Conservation (phyloP, 2,329 filamentous ascomycete species). For the Fusarium cyanostomum region DNA sequence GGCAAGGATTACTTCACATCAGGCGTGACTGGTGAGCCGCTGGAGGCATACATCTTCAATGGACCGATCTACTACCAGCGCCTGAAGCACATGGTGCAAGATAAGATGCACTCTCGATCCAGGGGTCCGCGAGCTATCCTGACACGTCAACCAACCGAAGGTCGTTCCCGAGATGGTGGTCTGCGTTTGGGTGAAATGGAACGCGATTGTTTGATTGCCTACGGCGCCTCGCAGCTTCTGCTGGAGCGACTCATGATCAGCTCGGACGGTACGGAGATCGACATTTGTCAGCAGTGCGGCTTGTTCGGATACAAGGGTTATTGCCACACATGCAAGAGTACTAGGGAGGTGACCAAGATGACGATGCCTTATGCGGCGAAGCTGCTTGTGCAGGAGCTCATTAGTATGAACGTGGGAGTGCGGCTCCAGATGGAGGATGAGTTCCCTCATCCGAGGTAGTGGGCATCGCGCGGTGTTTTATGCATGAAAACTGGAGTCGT, state of each 20-base stretch:
- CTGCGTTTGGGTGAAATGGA: constrained; percentile 98
- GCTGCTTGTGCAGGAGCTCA: constrained; percentile 91
- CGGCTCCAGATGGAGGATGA: constrained; percentile 91
- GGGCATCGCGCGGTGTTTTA: constrained; percentile 12
- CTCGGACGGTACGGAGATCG: constrained; percentile 88
- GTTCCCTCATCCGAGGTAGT: constrained; percentile 74
- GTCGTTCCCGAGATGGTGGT: constrained; percentile 90
- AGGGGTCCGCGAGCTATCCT: constrained; percentile 90
- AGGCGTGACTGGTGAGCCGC: constrained; percentile 91
- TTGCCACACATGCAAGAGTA: constrained; percentile 92
- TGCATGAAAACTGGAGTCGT: constrained; percentile 32
- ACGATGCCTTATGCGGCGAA: constrained; percentile 98
- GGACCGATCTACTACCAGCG: constrained; percentile 99
- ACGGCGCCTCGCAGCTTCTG: constrained; percentile 91
- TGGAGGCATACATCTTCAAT: constrained; percentile 97
- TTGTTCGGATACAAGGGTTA: constrained; percentile 96
- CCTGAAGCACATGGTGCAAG: constrained; percentile 99
- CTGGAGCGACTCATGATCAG: constrained; percentile 95
- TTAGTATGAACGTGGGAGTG: constrained; percentile 99
- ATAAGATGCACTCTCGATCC: constrained; percentile 98
- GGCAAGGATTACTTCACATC: constrained; percentile 97
- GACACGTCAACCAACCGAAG: constrained; percentile 95
- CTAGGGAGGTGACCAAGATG: constrained; percentile 87
- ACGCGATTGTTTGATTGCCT: constrained; percentile 96
- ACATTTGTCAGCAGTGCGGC: constrained; percentile 93